These are phyloP conservation scores for Blastobotrys proliferans DNA, from an alignment of 1,139 yeast genomes.

Conservation along the genomic window DNA sequence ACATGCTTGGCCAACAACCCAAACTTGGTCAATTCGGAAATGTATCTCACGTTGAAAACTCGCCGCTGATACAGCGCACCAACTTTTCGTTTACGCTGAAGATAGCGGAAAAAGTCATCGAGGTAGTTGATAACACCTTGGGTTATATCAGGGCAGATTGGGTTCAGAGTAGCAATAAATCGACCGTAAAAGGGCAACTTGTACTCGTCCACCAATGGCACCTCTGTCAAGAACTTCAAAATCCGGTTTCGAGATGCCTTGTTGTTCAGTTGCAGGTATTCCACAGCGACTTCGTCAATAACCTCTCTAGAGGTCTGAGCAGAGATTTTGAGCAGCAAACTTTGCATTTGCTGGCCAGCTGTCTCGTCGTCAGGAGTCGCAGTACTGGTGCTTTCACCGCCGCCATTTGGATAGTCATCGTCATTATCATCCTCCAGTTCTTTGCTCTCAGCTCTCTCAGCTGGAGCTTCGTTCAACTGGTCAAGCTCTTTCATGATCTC, in stretches of 20 bases:
- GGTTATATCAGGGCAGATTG: constrained; percentile 48
- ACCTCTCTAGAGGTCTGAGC: constrained; percentile 40
- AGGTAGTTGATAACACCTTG: constrained; percentile 53
- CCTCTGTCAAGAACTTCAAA: constrained; percentile 46
- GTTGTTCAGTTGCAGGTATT: constrained; percentile 61
- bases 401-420: neutral
- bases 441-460: constrained; percentile 17
- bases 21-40: constrained; percentile 75
- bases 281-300: constrained; percentile 53
- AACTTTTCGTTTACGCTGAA: constrained; percentile 24
- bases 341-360: constrained; percentile 14
- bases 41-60: constrained; percentile 53
- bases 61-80: constrained; percentile 32
- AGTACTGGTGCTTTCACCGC: constrained; percentile 3
- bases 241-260: constrained; percentile 70
- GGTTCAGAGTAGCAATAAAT: constrained; percentile 59
- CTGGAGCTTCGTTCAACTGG: constrained; percentile 11
- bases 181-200: constrained; percentile 51
- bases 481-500: constrained; percentile 12
- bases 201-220: constrained; percentile 29
- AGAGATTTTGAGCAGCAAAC: constrained; percentile 13
- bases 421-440: constrained; percentile 22
- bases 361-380: constrained; percentile 10
- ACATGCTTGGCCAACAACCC: constrained; percentile 67
- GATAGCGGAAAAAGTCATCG: constrained; percentile 38